phyloP scores from a whole-genome alignment of 768 basidiomycete species.

The Trametopsis cervina region DNA sequence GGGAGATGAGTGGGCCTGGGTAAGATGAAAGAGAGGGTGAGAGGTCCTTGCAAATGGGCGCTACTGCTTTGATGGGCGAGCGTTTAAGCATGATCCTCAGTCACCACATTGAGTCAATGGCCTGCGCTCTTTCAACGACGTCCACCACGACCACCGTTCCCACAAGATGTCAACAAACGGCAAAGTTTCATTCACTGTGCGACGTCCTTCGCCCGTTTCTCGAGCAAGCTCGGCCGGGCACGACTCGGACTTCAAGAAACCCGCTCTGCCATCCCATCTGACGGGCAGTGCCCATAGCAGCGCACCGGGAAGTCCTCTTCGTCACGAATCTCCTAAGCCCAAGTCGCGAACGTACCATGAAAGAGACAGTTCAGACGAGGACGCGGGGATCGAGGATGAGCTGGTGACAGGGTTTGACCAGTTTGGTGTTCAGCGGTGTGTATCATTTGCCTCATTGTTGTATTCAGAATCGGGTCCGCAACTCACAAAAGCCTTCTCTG shows the following conservation, averaged over 20 bases:
- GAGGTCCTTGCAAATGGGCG: not conserved
- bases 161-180: conserved; percentile 17
- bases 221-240: conserved; percentile 53
- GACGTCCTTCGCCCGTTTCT: conserved; percentile 67
- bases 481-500: conserved; percentile 57
- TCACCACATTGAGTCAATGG: no score
- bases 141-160: no score
- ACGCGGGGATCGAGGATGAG: conserved; percentile 50
- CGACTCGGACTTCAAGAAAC: conserved; percentile 62
- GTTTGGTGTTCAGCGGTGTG: conserved; percentile 83
- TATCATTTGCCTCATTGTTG: conserved; percentile 23
- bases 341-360: conserved; percentile 24
- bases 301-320: conserved; percentile 29
- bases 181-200: conserved; percentile 79
- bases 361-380: conserved; percentile 50
- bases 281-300: conserved; percentile 2
- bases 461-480: conserved; percentile 41
- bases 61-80: no score
- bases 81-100: no score
- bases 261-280: conserved; percentile 55
- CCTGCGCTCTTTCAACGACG: no score
- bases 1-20: not conserved
- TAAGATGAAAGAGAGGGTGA: not conserved
- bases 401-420: conserved; percentile 67
- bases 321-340: conserved; percentile 44